These are phyloP conservation scores for Epichloe bromicola DNA, from an alignment of 2,329 filamentous ascomycete species.

Conservation along the genomic window DNA sequence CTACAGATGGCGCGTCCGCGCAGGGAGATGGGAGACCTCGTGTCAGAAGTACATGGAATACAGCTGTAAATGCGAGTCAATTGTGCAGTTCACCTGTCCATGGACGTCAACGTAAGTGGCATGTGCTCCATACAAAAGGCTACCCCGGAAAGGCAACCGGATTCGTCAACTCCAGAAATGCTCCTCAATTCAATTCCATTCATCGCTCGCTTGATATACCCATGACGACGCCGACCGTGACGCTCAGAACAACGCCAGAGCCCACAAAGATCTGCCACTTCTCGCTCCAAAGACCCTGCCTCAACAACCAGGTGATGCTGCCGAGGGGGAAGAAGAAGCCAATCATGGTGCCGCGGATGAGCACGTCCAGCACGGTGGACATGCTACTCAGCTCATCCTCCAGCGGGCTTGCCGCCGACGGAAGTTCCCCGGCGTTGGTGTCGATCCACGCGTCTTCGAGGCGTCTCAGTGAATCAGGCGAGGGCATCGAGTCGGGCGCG, in stretches of 20 bases:
- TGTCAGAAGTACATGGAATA: too few species aligned
- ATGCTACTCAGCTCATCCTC: conserved; percentile 39
- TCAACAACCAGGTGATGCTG: conserved; percentile 69
- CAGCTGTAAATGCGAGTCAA: too few species aligned
- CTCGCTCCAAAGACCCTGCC: conserved; percentile 76
- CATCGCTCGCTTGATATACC: conserved; percentile 24
- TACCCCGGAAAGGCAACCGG: neutral
- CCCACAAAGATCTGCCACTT: conserved; percentile 78
- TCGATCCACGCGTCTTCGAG: conserved; percentile 92
- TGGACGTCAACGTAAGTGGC: neutral
- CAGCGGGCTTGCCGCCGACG: conserved; percentile 20
- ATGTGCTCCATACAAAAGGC: neutral
- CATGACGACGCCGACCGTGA: conserved; percentile 59
- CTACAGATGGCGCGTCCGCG: too few species aligned
- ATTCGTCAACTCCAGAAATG: too few species aligned
- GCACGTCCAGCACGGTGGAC: conserved; percentile 56
- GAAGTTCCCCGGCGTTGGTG: conserved; percentile 35
- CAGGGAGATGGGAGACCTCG: too few species aligned
- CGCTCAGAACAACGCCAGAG: conserved; percentile 69
- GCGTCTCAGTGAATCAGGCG: conserved; percentile 56
- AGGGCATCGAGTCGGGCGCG: conserved; percentile 82
- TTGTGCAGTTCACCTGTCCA: neutral
- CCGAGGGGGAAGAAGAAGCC: conserved; percentile 94
- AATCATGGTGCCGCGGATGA: conserved; percentile 77
- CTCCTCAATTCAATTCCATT: neutral